These are phyloP conservation scores for Globisporangium irregulare DNA, from an alignment of 352 stramenopile species.

Conservation along the genomic window DNA sequence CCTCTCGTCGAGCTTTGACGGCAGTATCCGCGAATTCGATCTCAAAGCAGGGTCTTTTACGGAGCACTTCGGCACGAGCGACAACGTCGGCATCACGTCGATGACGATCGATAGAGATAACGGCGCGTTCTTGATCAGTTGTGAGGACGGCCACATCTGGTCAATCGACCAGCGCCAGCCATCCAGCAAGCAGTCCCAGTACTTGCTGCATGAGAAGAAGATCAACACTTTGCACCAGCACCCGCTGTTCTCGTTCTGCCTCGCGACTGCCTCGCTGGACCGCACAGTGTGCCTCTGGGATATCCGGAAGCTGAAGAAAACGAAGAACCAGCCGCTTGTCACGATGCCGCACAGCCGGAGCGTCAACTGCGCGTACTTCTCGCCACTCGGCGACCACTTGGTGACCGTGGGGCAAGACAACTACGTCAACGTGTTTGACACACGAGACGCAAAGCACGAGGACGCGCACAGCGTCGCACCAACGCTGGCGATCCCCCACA, in stretches of 20 bases:
- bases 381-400: conserved; percentile 57
- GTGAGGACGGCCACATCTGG: conserved; percentile 60
- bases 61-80: conserved; percentile 45
- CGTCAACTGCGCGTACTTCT: conserved; percentile 88
- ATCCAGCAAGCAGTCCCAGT: conserved; percentile 29
- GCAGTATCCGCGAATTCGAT: conserved; percentile 67
- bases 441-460: conserved; percentile 29
- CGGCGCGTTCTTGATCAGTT: conserved; percentile 45
- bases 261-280: conserved; percentile 79
- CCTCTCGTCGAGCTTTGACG: conserved; percentile 70
- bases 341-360: conserved; percentile 70
- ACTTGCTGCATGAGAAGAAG: conserved; percentile 79
- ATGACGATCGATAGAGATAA: conserved; percentile 26
- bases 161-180: conserved; percentile 48
- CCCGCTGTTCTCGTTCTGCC: conserved; percentile 46
- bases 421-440: conserved; percentile 74
- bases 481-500: conserved; percentile 62
- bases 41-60: conserved; percentile 48
- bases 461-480: conserved; percentile 26
- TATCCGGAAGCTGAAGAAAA: conserved; percentile 45
- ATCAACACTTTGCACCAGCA: conserved; percentile 84
- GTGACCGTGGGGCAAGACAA: conserved; percentile 85
- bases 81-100: conserved; percentile 57
- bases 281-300: conserved; percentile 85
- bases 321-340: conserved; percentile 40